Percentiles rank a stretch among this genome's conserved stretches.
phyloP scores from a whole-genome alignment of 2,329 filamentous ascomycete species.

The Cladosporium sp. region DNA sequence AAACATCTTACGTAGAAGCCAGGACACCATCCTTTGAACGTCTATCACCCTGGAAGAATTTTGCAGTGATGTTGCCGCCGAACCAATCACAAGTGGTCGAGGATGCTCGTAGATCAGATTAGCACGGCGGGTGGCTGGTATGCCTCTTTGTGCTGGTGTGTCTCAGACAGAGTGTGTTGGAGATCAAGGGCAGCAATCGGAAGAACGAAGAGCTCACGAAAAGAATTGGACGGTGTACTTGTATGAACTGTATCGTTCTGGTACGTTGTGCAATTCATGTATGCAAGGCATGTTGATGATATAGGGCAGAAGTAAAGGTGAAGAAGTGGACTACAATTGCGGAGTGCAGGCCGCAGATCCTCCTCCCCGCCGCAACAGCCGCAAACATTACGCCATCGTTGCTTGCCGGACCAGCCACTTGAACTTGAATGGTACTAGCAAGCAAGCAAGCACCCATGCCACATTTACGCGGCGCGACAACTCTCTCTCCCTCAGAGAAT shows the following conservation, averaged over 20 bases:
- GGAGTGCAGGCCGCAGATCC: conserved; percentile 3
- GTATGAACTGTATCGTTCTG: not conserved
- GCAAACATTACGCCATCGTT: conserved; percentile 4
- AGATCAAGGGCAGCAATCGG: not conserved
- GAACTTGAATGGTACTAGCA: not conserved
- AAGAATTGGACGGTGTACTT: not conserved
- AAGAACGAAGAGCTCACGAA: not conserved
- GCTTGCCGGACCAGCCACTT: not conserved
- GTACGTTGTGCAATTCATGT: not conserved
- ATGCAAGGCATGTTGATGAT: not conserved
- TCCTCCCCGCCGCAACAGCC: not conserved
- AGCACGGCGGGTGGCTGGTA: not conserved
- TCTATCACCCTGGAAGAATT: no score
- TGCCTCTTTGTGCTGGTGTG: not conserved
- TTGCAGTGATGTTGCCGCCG: not conserved
- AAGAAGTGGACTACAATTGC: not conserved
- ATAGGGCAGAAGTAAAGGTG: not conserved
- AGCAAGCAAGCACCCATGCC: not conserved
- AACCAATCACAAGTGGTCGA: not conserved
- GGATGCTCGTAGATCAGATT: not conserved
- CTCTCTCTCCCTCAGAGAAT: not conserved
- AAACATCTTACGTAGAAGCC: not conserved
- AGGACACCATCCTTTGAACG: not conserved
- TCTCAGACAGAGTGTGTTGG: not conserved
- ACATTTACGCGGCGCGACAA: not conserved